phyloP scores from a whole-genome alignment of 164 flowering plant species.

The Berberis thunbergii region DNA sequence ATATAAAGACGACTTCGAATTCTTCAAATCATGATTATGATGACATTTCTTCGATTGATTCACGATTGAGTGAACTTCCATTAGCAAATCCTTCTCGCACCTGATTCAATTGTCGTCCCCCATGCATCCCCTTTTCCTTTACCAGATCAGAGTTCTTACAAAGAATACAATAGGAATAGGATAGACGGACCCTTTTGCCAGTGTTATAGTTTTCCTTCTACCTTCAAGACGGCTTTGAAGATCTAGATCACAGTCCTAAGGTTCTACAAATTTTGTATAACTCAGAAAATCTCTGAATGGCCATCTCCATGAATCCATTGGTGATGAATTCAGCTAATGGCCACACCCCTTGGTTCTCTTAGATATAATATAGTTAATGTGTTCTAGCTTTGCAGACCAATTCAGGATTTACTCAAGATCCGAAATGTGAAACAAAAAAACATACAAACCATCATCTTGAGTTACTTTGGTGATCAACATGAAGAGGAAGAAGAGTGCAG shows the following conservation, averaged over 20 bases:
- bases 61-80: slow-evolving; percentile 28
- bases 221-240: neutral
- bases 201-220: neutral
- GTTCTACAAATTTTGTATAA: neutral
- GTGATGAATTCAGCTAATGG: too few relatives aligned
- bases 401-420: too few relatives aligned
- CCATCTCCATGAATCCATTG: neutral
- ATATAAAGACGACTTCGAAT: neutral
- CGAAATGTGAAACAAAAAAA: too few relatives aligned
- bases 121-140: neutral
- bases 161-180: too few relatives aligned
- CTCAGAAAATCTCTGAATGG: neutral
- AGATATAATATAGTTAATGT: too few relatives aligned
- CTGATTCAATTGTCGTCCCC: too few relatives aligned
- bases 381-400: too few relatives aligned
- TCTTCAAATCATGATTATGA: slow-evolving; percentile 2
- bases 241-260: neutral
- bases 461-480: too few relatives aligned
- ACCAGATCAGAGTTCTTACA: neutral
- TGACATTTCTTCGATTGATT: slow-evolving; percentile 3
- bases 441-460: too few relatives aligned
- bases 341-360: too few relatives aligned
- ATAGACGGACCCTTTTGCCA: neutral
- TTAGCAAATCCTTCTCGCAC: neutral
- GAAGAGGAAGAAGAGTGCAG: too few relatives aligned